Percentiles rank a stretch among this genome's conserved stretches.
These are phyloP conservation scores for Cyclotella choctawhatcheeana DNA, from an alignment of 108 stramenopile species.

Conservation along the genomic window DNA sequence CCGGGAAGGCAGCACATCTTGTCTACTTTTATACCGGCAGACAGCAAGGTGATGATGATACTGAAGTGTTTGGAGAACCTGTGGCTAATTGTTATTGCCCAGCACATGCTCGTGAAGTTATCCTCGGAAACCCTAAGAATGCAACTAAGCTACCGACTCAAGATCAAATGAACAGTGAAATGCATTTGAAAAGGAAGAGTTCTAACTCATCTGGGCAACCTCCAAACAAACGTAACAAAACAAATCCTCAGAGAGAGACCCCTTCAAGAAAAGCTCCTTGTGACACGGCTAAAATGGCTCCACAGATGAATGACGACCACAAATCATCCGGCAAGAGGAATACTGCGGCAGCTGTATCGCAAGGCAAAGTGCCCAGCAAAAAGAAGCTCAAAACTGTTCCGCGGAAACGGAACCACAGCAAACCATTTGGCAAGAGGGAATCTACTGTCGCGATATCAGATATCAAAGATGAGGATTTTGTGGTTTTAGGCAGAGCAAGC, in stretches of 20 bases:
- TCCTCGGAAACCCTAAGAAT: constrained; percentile 23
- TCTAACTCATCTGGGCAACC: no score
- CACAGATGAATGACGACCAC: no score
- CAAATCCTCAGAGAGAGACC: no score
- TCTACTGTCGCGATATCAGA: background rate
- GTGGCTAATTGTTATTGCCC: constrained; percentile 34
- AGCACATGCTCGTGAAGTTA: constrained; percentile 27
- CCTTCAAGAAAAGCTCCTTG: no score
- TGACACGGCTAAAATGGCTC: no score
- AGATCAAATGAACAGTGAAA: background rate
- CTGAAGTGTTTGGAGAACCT: background rate
- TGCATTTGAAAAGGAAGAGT: background rate
- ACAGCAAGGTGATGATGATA: background rate
- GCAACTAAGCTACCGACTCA: background rate
- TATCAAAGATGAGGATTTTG: background rate
- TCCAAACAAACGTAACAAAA: no score
- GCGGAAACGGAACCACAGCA: background rate
- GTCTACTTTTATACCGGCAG: constrained; percentile 30
- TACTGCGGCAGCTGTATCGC: no score
- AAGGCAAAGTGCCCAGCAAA: no score
- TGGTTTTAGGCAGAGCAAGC: background rate
- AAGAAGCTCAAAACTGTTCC: no score
- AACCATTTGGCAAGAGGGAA: constrained; percentile 10
- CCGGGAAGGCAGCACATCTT: constrained; percentile 6
- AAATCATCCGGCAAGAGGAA: no score